These are phyloP conservation scores for Leersia perrieri DNA, from an alignment of 176 grass and related monocot species.

Conservation along the genomic window DNA sequence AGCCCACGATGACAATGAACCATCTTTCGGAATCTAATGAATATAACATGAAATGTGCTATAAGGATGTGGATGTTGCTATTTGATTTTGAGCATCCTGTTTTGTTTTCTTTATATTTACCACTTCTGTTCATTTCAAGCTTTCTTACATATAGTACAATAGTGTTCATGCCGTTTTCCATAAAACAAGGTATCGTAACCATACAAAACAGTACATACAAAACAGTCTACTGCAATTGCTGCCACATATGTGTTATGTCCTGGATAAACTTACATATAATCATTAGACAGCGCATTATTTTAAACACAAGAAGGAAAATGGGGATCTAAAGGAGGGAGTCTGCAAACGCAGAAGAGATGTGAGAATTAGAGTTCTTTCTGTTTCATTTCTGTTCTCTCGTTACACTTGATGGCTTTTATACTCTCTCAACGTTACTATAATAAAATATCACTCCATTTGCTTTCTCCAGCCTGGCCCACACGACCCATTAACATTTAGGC, in stretches of 20 bases:
- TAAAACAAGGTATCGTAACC: conserved; percentile 1
- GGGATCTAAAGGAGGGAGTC: neutral
- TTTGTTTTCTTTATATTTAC: neutral
- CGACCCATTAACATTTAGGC: neutral
- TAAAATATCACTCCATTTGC: neutral
- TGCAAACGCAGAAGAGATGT: neutral
- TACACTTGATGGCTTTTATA: neutral
- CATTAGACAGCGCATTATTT: neutral
- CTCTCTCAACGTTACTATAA: neutral
- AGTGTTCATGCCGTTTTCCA: neutral
- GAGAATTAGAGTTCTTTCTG: neutral
- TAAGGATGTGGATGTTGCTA: neutral
- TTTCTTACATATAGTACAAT: neutral
- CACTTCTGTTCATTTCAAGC: neutral
- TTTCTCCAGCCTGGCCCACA: neutral
- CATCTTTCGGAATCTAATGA: neutral
- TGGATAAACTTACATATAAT: neutral
- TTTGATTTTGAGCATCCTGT: conserved; percentile 4
- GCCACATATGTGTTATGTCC: neutral
- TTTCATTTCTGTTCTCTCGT: neutral
- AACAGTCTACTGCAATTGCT: neutral
- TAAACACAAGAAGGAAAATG: neutral
- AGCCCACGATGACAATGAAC: neutral
- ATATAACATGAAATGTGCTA: neutral
- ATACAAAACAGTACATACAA: too few species aligned